Evolutionary conservation across 345 rosid genomes (phyloP).

Genomic region (Corchorus capsularis): DNA sequence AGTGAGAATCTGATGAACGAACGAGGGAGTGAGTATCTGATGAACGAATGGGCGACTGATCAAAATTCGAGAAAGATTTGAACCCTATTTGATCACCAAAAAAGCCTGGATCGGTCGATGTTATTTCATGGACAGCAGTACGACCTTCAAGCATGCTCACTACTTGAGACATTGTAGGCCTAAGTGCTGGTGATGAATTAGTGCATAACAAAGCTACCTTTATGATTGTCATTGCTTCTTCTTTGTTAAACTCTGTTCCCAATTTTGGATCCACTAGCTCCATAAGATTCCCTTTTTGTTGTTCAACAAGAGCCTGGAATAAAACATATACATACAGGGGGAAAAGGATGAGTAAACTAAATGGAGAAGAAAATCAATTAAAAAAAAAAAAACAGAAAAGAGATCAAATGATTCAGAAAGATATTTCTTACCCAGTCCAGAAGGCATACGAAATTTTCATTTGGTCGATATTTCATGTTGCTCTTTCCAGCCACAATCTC

Average conservation of each 20-base stretch:
- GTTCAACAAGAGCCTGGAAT: constrained; percentile 45
- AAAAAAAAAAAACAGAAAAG: not conserved
- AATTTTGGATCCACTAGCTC: constrained; percentile 45
- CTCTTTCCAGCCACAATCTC: constrained; percentile 58
- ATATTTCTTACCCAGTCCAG: constrained; percentile 51
- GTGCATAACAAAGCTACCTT: constrained; percentile 53
- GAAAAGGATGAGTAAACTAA: not conserved
- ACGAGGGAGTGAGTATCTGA: not conserved
- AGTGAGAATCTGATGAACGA: not conserved
- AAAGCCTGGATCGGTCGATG: constrained; percentile 17
- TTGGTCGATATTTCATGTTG: constrained; percentile 47
- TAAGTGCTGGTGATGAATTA: constrained; percentile 44
- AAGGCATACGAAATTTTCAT: constrained; percentile 41
- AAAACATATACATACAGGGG: not conserved
- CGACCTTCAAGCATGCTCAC: constrained; percentile 54
- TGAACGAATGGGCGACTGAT: too few species aligned
- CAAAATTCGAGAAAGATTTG: constrained; percentile 8
- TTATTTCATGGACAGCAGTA: constrained; percentile 23
- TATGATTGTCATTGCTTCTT: constrained; percentile 52
- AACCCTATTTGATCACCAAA: constrained; percentile 32
- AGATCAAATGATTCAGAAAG: too few species aligned
- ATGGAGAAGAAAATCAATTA: not conserved
- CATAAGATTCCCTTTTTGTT: constrained; percentile 35
- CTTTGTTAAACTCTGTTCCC: constrained; percentile 32
- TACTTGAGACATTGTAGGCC: constrained; percentile 59